phyloP scores from a whole-genome alignment of 75 land plant genomes.

The Adiantum capillusveneris region DNA sequence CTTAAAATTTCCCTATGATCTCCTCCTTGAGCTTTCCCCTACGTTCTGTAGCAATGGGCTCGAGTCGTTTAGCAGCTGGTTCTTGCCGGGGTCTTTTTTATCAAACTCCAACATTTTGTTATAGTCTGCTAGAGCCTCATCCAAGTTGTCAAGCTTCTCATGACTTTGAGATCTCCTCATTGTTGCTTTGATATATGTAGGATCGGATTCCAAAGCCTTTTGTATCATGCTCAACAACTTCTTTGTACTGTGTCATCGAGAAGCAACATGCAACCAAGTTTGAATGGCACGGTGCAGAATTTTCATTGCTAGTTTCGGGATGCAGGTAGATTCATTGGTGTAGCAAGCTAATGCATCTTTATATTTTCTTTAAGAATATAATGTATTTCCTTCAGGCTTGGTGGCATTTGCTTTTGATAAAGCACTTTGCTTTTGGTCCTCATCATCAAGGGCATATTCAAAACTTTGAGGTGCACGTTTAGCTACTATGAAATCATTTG shows the following conservation, averaged over 20 bases:
- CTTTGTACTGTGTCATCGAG: conserved; percentile 61
- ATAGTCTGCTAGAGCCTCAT: conserved; percentile 81
- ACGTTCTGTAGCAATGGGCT: conserved; percentile 75
- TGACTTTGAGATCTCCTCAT: conserved; percentile 79
- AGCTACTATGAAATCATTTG: no score
- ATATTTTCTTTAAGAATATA: no score
- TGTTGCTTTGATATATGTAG: conserved; percentile 78
- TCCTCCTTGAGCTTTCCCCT: conserved; percentile 91
- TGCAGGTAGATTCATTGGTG: no score
- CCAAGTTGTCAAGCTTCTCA: conserved; percentile 81
- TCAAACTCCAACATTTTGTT: conserved; percentile 79
- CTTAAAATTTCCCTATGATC: conserved; percentile 95
- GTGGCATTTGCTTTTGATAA: no score
- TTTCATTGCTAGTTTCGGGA: no score
- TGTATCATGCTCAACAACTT: conserved; percentile 68
- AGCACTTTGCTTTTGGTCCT: no score
- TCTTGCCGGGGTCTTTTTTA: conserved; percentile 65
- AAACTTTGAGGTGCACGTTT: no score
- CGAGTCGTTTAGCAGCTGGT: conserved; percentile 42
- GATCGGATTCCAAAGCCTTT: conserved; percentile 87
- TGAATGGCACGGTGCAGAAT: no score
- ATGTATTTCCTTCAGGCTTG: no score
- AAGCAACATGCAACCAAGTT: no score
- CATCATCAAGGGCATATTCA: no score
- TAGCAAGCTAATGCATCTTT: no score